Evolutionary conservation across 23 red algal genomes (phyloP), one percentile per base, ranked within the genome.

Genomic region (Gracilaria gracilis): DNA sequence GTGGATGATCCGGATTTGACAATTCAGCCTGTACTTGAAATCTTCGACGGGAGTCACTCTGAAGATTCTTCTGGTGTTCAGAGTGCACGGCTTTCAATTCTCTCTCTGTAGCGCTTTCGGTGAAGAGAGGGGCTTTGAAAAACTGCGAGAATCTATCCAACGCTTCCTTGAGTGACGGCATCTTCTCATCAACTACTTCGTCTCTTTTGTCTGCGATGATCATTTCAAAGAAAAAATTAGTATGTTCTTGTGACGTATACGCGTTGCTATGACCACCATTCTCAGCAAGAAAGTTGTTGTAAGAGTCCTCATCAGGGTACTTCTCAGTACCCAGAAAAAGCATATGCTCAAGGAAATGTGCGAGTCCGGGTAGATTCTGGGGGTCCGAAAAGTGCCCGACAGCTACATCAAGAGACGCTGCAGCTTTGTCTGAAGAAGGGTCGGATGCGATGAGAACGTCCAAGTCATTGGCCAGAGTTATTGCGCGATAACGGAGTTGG

Each of bases 81-180:
- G 94, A 93, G 67, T 98, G 93, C 9, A 98, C 97, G 51, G 97
- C 97, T 28, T 94, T 91, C 36, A 98, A 57, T 75, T 98, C 97
- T 33, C 97, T 87, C 38, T 88, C 93, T 9, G 91, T 94, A 17
- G 94, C 97, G n/a, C 61, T 42, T 61, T 96, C 86, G 2, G 91
- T 90, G 64, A 98, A 98, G 25, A 95, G 88, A 47, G 97, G 97
- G 2, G 85, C 36, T 62, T 91, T 95, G 79, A 98, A 98, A 54
- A 95, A 98, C 75, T 98, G 97, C 34, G 97, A 88, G 73, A 98
- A 98, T 16, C 97, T 90, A 81, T 98, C 97, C 11, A 98, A 81
- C 14, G 93, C 93, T 78, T 94, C 97, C 61, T 92, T 86, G 24
- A 91, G 91, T 6, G 79, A 81, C 4, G 90, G 83, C 19, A 84